Percentiles rank a stretch among this genome's conserved stretches.
These are phyloP conservation scores for Chrysosporium keratinophilum DNA, from an alignment of 2,329 filamentous ascomycete species.

Conservation along the genomic window DNA sequence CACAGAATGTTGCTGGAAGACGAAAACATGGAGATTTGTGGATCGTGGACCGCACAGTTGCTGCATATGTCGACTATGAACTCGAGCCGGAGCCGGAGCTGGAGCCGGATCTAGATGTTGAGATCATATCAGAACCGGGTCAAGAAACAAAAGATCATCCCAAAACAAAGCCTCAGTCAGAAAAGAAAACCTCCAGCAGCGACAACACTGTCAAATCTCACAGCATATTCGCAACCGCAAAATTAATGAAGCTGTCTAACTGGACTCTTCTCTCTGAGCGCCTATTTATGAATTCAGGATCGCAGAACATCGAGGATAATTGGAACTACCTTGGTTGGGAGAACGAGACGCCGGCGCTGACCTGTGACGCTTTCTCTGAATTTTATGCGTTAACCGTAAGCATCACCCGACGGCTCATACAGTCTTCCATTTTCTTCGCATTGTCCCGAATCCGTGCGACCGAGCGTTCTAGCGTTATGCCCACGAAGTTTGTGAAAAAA, in stretches of 20 bases:
- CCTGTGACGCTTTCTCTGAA: constrained; percentile 64
- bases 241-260: constrained; percentile 48
- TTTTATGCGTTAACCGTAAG: constrained; percentile 59
- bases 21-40: constrained; percentile 54
- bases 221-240: constrained; percentile 39
- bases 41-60: constrained; percentile 45
- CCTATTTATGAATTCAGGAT: constrained; percentile 63
- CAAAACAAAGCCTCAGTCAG: not conserved
- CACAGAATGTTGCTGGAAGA: constrained; percentile 52
- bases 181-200: not conserved
- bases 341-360: constrained; percentile 54
- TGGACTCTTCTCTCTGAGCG: constrained; percentile 56
- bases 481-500: constrained; percentile 30
- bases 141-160: not conserved
- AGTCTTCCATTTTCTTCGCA: constrained; percentile 59
- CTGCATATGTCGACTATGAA: constrained; percentile 25
- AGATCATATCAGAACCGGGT: constrained; percentile 22
- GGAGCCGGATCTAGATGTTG: constrained; percentile 15
- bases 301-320: constrained; percentile 49
- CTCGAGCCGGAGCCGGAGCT: constrained; percentile 24
- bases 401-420: constrained; percentile 59
- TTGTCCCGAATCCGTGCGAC: constrained; percentile 53
- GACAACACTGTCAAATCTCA: constrained; percentile 8
- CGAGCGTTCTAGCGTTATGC: constrained; percentile 24
- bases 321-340: constrained; percentile 52